Conservation (phyloP, 495 filamentous ascomycete genomes). For the Podospora fimiseda region DNA sequence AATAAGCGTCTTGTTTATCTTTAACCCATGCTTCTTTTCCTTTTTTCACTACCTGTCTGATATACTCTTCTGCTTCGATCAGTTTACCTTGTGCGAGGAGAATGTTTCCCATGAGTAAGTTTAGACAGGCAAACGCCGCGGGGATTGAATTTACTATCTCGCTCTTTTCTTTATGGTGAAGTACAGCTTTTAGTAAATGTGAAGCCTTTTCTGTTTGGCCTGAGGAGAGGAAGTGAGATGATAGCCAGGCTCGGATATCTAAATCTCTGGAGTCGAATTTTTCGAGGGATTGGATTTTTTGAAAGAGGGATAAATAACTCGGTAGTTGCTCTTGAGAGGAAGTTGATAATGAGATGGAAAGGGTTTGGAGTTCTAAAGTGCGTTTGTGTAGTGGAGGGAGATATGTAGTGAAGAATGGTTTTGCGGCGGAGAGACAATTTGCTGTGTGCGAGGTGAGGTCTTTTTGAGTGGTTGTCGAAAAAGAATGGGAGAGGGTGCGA, state of each 20-base stretch:
- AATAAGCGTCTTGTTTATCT: background rate
- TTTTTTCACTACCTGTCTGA: background rate
- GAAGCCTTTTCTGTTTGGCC: background rate
- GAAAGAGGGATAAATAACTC: background rate
- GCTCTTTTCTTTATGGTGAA: background rate
- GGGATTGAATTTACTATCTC: background rate
- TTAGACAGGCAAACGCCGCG: background rate
- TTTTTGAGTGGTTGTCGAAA: background rate
- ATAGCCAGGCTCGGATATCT: constrained; percentile 1
- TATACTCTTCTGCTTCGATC: background rate
- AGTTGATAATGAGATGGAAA: background rate
- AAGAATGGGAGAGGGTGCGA: background rate
- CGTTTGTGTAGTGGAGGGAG: background rate
- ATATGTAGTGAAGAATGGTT: background rate
- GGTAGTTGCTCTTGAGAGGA: background rate
- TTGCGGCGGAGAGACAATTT: background rate
- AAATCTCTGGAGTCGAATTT: background rate
- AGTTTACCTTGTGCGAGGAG: background rate
- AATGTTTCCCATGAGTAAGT: background rate
- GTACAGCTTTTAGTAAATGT: background rate
- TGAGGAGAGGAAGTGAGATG: background rate
- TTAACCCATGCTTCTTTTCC: background rate
- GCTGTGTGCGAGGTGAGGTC: background rate
- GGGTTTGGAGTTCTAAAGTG: constrained; percentile 1
- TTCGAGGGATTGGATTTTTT: background rate